These are phyloP conservation scores for Backusella liffmaniae DNA, from an alignment of 192 early-diverging fungal genomes.

Conservation along the genomic window DNA sequence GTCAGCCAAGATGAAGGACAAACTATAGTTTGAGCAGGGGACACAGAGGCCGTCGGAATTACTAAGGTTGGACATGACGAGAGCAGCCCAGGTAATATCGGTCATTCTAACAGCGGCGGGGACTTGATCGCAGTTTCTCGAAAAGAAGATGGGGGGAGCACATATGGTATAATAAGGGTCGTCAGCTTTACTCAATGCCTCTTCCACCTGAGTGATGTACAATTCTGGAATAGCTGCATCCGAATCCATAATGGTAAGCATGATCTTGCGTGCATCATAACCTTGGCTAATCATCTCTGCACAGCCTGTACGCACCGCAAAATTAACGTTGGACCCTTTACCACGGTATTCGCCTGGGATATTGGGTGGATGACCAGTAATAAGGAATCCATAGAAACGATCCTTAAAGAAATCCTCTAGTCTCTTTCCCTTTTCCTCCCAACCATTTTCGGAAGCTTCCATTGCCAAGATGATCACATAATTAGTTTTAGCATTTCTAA, in stretches of 20 bases:
- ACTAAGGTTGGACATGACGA: constrained; percentile 71
- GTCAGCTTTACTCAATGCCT: constrained; percentile 30
- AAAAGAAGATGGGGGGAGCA: constrained; percentile 52
- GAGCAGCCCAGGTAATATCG: constrained; percentile 74
- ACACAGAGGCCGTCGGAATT: constrained; percentile 58
- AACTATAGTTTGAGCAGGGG: constrained; percentile 75
- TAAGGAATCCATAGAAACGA: constrained; percentile 63
- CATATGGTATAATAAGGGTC: constrained; percentile 41
- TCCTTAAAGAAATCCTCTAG: constrained; percentile 53
- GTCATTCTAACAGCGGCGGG: constrained; percentile 69
- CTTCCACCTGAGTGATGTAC: constrained; percentile 56
- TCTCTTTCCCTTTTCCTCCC: constrained; percentile 50
- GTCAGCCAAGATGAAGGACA: constrained; percentile 71
- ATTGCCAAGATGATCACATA: constrained; percentile 68
- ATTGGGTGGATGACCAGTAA: constrained; percentile 68
- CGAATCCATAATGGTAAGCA: constrained; percentile 65
- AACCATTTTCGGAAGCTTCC: constrained; percentile 62
- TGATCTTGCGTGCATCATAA: constrained; percentile 49
- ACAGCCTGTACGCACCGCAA: constrained; percentile 47
- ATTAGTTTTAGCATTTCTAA: constrained; percentile 39
- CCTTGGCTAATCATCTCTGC: constrained; percentile 28
- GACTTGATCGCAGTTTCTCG: constrained; percentile 63
- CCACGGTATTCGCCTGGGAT: constrained; percentile 74
- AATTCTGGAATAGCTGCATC: constrained; percentile 77
- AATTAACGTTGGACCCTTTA: constrained; percentile 75